Evolutionary conservation across 139 green algal species (phyloP), one percentile per base, ranked within the genome.

Genomic region (Coelastrella sp.): DNA sequence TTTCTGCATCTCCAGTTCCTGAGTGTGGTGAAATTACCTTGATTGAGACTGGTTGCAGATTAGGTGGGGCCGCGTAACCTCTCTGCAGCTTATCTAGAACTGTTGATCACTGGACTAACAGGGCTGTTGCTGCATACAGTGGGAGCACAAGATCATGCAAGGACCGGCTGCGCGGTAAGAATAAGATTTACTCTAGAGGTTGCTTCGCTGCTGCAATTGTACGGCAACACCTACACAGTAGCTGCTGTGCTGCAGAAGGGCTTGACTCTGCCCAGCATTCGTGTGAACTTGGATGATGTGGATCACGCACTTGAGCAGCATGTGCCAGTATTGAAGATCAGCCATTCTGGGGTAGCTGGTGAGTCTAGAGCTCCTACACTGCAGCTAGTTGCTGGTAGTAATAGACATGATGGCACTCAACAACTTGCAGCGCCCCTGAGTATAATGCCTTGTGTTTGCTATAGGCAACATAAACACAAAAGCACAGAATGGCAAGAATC

Each of bases 141-240:
- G 43, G 72, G 72, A n/a, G 23, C 43, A 0, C 45, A 43, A 25
- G 72, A 62, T 27, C n/a, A 51, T 53, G 25, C 9, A 21, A 64
- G 38, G 72, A 79, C 72, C 1, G 72, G 72, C 19, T 79, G 72
- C 34, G 38, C 72, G 72, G 72, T 79, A 30, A 40, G 23, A 67
- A 21, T 8, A 32, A 67, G 38, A n/a, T n/a, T n/a, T n/a, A n/a
- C n/a, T 37, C 66, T 30, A 15, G 32, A 48, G 9, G 30, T 4
- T 25, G 27, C 17, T 38, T 74, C 21, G 15, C 59, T 51, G 2
- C 66, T 43, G 32, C 30, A 48, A 15, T 3, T 5, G n/a, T 32
- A 17, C 7, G 38, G n/a, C 13, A 9, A 30, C 6, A 25, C 34
- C 23, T 32, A 3, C 27, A 32, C 53, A n/a, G 6, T 9, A 32